Conservation (phyloP, 192 early-diverging fungal genomes). For the Dissophora ornata region DNA sequence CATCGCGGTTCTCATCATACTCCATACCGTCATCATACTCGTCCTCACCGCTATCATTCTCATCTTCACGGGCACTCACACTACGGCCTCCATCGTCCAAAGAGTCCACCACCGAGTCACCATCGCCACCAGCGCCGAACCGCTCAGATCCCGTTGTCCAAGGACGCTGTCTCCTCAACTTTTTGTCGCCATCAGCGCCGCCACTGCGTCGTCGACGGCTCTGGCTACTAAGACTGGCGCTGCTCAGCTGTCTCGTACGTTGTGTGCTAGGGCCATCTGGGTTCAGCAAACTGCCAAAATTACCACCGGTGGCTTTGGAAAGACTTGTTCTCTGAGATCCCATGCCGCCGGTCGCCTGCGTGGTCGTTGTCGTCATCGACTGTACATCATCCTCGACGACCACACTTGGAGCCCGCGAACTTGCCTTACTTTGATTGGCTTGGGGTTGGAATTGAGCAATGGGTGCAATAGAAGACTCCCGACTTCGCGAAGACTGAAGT, state of each 20-base stretch:
- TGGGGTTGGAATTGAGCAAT: too few species aligned
- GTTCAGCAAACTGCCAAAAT: background rate
- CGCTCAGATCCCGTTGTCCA: conserved; percentile 15
- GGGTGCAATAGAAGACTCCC: conserved; percentile 11
- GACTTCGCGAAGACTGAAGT: conserved; percentile 22
- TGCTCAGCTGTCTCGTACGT: conserved; percentile 4
- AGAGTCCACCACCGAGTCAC: background rate
- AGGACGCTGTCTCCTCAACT: background rate
- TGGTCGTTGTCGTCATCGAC: conserved; percentile 4
- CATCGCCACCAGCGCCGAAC: background rate
- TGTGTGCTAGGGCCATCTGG: background rate
- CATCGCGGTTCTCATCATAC: conserved; percentile 2
- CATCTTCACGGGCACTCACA: background rate
- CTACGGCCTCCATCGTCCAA: conserved; percentile 1
- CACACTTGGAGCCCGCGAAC: conserved; percentile 18
- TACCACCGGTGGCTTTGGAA: conserved; percentile 2
- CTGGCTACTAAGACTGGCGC: background rate
- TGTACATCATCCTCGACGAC: conserved; percentile 20
- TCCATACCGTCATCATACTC: background rate
- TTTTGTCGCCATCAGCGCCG: background rate
- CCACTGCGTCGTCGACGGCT: background rate
- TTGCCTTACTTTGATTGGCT: conserved; percentile 22
- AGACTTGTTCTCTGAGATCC: background rate
- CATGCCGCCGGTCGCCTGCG: background rate
- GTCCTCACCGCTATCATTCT: background rate